Evolutionary conservation across 495 filamentous ascomycete species (phyloP), one percentile per base, ranked within the genome.

Genomic region (Pseudevernia furfuracea): DNA sequence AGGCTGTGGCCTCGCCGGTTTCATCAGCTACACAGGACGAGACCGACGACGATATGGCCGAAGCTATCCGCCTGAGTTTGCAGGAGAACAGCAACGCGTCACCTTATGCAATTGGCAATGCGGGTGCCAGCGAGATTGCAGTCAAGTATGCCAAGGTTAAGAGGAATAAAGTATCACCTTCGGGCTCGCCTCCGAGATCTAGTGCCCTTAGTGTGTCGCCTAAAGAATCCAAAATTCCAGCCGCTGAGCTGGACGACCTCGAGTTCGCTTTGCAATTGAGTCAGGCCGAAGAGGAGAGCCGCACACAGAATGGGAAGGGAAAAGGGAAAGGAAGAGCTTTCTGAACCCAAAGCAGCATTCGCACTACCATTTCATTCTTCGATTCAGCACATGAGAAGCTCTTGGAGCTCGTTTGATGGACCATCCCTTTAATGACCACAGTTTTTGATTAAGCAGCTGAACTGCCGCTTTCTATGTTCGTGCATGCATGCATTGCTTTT

Each of bases 221-320:
- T 60, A 43, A 63, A n/a, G 44, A 62, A 58, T 72, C 46, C 73
- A 77, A 63, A 28, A 62, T 38, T 79, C 77, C 60, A 68, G 65
- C 44, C 70, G 70, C 59, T 72, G 81, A 89, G 64, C 81, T 90
- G 68, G 84, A 87, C 53, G 93, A 96, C 74, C 72, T 97, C 48
- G 88, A 95, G 52, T 85, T 91, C 64, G 94, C 94, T 4, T 75
- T 97, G 63, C 85, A 87, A 72, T 75, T 97, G 38, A 97, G 94
- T 72, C 74, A 97, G 55, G 88, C 86, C 17, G 92, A 96, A 75
- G 86, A 91, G 61, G 76, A 84, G 74, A 83, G 85, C 75, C 74
- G 78, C 74, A 63, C 72, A 71, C 67, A 70, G 58, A 79, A 77
- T 58, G 77, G 76, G 36, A 78, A 77, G 68, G 76, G 79, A 12